Evolutionary conservation across 352 stramenopile genomes (phyloP).

Genomic region (Phytopythium ostracodes): DNA sequence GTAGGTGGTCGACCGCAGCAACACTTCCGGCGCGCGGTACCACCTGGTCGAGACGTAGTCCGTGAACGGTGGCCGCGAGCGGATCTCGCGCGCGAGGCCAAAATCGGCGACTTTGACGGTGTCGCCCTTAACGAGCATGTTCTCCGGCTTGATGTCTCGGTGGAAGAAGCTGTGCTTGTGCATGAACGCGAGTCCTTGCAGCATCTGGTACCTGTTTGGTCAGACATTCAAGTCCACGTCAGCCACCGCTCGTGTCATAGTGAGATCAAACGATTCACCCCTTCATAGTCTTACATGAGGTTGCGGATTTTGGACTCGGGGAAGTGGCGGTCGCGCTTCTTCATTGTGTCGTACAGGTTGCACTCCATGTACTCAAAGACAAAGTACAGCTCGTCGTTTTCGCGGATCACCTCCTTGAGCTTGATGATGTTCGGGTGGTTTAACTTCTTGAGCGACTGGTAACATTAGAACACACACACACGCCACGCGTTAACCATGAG

Average conservation of each 20-base stretch:
- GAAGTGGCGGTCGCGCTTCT: constrained; percentile 87
- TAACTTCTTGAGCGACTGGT: constrained; percentile 90
- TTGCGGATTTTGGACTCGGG: constrained; percentile 95
- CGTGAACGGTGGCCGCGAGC: constrained; percentile 91
- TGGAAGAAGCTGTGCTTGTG: constrained; percentile 99
- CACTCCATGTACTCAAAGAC: constrained; percentile 99
- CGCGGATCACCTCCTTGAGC: constrained; percentile 97
- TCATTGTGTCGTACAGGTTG: constrained; percentile 98
- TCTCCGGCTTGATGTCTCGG: constrained; percentile 98
- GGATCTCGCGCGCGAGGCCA: constrained; percentile 94
- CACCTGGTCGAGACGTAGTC: constrained; percentile 98
- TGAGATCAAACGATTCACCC: not conserved
- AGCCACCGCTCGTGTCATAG: not conserved
- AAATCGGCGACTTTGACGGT: constrained; percentile 98
- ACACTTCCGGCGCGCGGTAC: constrained; percentile 97
- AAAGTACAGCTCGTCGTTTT: constrained; percentile 97
- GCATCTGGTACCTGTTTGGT: constrained; percentile 89
- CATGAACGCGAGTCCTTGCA: constrained; percentile 97
- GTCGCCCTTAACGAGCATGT: constrained; percentile 95
- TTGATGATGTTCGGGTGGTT: constrained; percentile 98
- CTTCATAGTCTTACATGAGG: constrained; percentile 81
- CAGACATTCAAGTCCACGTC: no score
- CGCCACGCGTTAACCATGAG: constrained; percentile 5
- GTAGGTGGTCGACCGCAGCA: constrained; percentile 94
- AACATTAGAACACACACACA: not conserved